Base-by-base conservation (phyloP, 495 filamentous ascomycete genomes). In the Hypoxylon fuscum region DNA sequence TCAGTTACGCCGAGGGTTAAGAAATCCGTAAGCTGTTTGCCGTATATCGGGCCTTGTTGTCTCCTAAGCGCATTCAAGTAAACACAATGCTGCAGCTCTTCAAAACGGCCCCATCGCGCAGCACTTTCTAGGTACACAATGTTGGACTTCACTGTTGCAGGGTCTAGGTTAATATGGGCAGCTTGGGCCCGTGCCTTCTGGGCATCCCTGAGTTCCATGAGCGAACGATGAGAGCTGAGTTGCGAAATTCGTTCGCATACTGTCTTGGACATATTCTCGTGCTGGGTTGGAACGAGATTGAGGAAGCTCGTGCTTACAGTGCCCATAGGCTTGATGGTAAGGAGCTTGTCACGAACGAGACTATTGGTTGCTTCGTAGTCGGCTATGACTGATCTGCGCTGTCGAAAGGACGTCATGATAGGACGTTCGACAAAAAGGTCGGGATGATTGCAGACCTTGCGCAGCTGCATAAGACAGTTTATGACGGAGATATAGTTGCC, bases 401-500 rank as follows among this genome's bases (percentile, higher is more conserved):
- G 96, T 6, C 93, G 93, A 73, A 96, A 96, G 4, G 94, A 97
- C 1, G 92, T 98, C 67, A 96, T 93, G 69, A 99, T 97, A n/a
- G 90, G 92, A 11, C 96, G 85, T n/a, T 95, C 96, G 62, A 97
- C 90, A 70, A 99, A 99, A 11, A 98, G 83, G 77, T 99, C 96
- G 0, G 96, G 96, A 69, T 99, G 96, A 66, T 98, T 98, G 81
- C 96, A 99, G 38, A 99, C 96, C 72, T 97, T 97, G 18, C 96
- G 88, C 23, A 99, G 82, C 71, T 96, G 93, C 95, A 99, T 96
- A 38, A 99, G 78, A 75, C 96, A 97, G 74, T 96, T 97, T 74
- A 98, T 97, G 70, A 98, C 97, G 7, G 91, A 96, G 63, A 98
- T 86, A 71, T 97, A 97, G 66, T 98, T 99, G 15, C 96, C 96